Percentiles rank a stretch among this genome's conserved stretches.
phyloP scores from a whole-genome alignment of 805 yeast genomes.

The Brettanomyces nanus region DNA sequence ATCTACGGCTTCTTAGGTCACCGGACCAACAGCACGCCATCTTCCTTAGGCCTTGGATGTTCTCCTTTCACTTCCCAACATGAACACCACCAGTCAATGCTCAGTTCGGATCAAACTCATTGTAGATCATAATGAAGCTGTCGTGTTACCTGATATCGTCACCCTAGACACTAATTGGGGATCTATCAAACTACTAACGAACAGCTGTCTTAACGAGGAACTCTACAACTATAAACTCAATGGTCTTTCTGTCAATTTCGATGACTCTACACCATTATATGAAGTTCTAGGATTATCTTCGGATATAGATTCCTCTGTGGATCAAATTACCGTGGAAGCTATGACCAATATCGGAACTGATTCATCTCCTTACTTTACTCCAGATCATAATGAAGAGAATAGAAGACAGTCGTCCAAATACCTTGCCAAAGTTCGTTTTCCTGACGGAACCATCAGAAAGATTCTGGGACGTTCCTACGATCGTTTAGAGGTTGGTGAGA shows the following conservation, averaged over 20 bases:
- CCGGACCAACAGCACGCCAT: too few relatives aligned
- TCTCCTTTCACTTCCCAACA: too few relatives aligned
- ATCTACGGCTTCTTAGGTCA: too few relatives aligned
- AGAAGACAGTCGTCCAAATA: background rate
- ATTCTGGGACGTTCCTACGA: constrained; percentile 12
- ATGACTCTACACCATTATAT: background rate
- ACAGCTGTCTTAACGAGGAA: background rate
- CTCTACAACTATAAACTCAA: background rate
- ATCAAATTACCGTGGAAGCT: background rate
- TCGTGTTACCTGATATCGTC: background rate
- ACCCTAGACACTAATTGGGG: background rate
- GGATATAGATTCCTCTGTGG: background rate
- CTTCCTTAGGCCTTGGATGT: too few relatives aligned
- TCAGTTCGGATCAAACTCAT: background rate
- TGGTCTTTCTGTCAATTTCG: background rate
- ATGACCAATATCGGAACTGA: constrained; percentile 1
- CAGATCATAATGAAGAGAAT: background rate
- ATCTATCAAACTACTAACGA: too few relatives aligned
- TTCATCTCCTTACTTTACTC: constrained; percentile 6
- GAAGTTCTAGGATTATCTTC: background rate
- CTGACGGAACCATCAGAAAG: constrained; percentile 6
- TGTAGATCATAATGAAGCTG: background rate
- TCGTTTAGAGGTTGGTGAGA: constrained; percentile 5
- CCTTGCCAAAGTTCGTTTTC: constrained; percentile 1
- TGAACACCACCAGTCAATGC: too few relatives aligned